A percentile compares a stretch with the other conserved stretches of the same genome.
Conservation (phyloP, 2,329 filamentous ascomycete species). For the Fusarium bulbicola region DNA sequence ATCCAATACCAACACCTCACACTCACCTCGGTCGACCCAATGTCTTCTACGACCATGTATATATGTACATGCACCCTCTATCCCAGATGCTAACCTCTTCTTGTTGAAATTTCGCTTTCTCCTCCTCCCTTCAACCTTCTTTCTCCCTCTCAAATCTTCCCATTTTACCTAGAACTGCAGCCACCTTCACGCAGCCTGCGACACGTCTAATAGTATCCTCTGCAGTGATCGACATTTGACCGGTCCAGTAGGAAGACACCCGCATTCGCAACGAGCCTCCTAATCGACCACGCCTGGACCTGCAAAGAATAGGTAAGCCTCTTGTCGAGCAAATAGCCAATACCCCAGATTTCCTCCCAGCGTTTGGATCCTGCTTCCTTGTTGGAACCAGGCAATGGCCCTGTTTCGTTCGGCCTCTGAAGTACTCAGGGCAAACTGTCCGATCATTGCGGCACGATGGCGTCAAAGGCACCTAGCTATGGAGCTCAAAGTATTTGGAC, state of each 20-base stretch:
- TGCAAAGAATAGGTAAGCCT: constrained; percentile 25
- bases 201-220: background rate
- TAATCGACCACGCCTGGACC: constrained; percentile 1
- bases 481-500: constrained; percentile 13
- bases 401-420: background rate
- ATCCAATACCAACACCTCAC: constrained; percentile 9
- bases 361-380: background rate
- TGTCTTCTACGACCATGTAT: constrained; percentile 13
- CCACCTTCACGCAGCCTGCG: background rate
- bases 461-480: constrained; percentile 22
- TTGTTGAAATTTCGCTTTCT: constrained; percentile 23
- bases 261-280: constrained; percentile 21
- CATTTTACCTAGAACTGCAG: background rate
- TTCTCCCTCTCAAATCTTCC: background rate
- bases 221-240: constrained; percentile 29
- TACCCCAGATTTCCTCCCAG: constrained; percentile 10
- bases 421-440: background rate
- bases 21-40: background rate
- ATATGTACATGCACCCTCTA: constrained; percentile 28
- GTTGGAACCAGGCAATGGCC: background rate
- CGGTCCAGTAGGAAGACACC: constrained; percentile 3
- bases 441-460: constrained; percentile 19
- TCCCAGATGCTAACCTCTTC: constrained; percentile 11
- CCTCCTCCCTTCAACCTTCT: background rate
- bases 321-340: background rate